Evolutionary conservation across 148 eudicot species (phyloP).

Genomic region (Silene latifolia): DNA sequence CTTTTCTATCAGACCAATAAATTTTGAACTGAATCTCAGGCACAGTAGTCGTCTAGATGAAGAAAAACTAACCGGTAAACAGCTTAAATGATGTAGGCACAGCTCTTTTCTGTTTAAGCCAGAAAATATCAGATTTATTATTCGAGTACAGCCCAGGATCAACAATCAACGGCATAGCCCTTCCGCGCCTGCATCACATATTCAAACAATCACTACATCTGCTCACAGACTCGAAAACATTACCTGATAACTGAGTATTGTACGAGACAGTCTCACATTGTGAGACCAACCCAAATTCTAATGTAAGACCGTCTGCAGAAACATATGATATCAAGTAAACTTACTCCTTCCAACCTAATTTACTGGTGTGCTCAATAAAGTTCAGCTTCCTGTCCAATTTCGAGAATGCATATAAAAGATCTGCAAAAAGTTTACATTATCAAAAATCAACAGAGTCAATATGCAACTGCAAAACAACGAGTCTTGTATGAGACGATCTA

Average conservation of each 20-base stretch:
- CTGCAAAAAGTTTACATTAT: constrained; percentile 36
- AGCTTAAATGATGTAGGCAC: constrained; percentile 81
- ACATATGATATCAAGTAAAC: constrained; percentile 15
- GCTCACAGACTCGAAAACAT: background rate
- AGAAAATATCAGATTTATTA: constrained; percentile 58
- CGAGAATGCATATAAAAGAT: constrained; percentile 68
- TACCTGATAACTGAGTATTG: background rate
- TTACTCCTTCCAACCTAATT: constrained; percentile 91
- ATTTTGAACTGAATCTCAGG: background rate
- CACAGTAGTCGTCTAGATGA: background rate
- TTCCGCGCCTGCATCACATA: constrained; percentile 44
- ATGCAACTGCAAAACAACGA: background rate
- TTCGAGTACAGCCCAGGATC: constrained; percentile 85
- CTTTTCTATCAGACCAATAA: too few species aligned
- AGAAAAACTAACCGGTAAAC: constrained; percentile 65
- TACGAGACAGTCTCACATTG: too few species aligned
- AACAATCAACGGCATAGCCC: constrained; percentile 81
- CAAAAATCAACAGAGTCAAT: background rate
- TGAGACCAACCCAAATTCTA: background rate
- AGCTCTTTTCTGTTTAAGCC: constrained; percentile 50
- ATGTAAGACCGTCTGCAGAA: background rate
- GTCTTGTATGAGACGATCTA: background rate
- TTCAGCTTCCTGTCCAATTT: constrained; percentile 65
- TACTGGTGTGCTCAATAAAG: constrained; percentile 81
- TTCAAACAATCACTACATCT: constrained; percentile 8